Base-by-base conservation (phyloP, 768 basidiomycete genomes). In the Xerocomellus chrysenteron region DNA sequence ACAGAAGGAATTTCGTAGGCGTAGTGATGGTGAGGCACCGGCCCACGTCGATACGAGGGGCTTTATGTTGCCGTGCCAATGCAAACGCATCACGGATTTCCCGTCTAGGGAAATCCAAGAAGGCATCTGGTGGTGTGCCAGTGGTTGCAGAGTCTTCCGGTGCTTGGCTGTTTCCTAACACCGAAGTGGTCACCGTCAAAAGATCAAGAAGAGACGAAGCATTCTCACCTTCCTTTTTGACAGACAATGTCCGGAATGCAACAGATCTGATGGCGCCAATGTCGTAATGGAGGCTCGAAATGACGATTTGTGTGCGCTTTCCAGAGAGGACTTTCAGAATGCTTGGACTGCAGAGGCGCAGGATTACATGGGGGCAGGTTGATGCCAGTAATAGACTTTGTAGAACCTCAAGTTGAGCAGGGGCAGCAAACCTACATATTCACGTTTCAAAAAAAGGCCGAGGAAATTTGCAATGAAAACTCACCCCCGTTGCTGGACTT, bases 291-390 rank as follows among this genome's bases (percentile, higher is more conserved):
- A 68, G 68, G 39, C 65, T 72, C 13, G 65, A 59, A 2, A 52
- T 57, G 8, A 69, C 58, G 8, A 65, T 74, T 68, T 71, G 75
- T 48, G 58, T 66, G 64, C 65, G 73, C 67, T 64, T 80, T 67
- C 59, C 75, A 47, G 68, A 82, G 44, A 74, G 78, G 48, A 63
- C 68, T 47, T 75, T 75, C n/a, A 84, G 66, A 28, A 89, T 77
- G 44, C 73, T 76, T 4, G 81, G 76, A 47, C 84, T 83, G 57
- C 86, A 87, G 8, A 92, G 76, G 19, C 80, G 76, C 10, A 85
- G 71, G n/a, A 92, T 84, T 7, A 86, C 78, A 21, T 75, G 80
- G 2, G 90, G 90, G 63, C 87, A 88, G 2, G 80, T 78, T 7
- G 82, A 67, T 0, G 88, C 87, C 32, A 83, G 69, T n/a, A 91